These are phyloP conservation scores for Hygrophoropsis aurantiaca DNA, from an alignment of 768 basidiomycete genomes.

Conservation along the genomic window DNA sequence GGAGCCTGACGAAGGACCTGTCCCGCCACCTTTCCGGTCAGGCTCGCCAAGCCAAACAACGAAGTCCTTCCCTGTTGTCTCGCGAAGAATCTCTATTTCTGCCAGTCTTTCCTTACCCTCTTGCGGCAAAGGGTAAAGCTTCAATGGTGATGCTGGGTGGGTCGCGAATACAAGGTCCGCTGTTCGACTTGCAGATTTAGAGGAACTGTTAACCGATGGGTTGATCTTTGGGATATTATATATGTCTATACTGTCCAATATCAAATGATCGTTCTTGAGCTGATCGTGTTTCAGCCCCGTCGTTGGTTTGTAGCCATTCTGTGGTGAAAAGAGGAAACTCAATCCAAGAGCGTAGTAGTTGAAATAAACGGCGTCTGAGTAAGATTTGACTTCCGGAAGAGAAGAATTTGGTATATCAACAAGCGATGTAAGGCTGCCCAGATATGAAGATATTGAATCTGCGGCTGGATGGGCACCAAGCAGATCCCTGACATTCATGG, in stretches of 20 bases:
- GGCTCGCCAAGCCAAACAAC: slow-evolving; percentile 81
- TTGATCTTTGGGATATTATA: slow-evolving; percentile 60
- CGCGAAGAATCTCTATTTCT: slow-evolving; percentile 41
- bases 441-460: slow-evolving; percentile 39
- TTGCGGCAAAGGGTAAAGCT: slow-evolving; percentile 35
- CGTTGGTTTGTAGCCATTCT: slow-evolving; percentile 59
- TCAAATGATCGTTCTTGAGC: slow-evolving; percentile 49
- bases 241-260: slow-evolving; percentile 75
- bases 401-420: slow-evolving; percentile 8
- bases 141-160: slow-evolving; percentile 56
- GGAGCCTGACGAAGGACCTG: slow-evolving; percentile 78
- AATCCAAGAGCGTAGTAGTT: slow-evolving; percentile 80
- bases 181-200: slow-evolving; percentile 38
- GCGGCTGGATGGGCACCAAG: slow-evolving; percentile 56
- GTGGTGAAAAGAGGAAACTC: slow-evolving; percentile 76
- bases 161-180: slow-evolving; percentile 57
- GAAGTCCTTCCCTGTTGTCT: slow-evolving; percentile 76
- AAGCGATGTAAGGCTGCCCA: slow-evolving; percentile 26
- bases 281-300: slow-evolving; percentile 44
- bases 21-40: slow-evolving; percentile 85
- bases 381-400: slow-evolving; percentile 72
- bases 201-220: slow-evolving; percentile 26
- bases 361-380: slow-evolving; percentile 83
- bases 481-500: slow-evolving; percentile 31
- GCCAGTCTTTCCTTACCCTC: slow-evolving; percentile 34